These are phyloP conservation scores for Climacium dendroides DNA, from an alignment of 225 moss, liverwort and hornwort species.

Conservation along the genomic window DNA sequence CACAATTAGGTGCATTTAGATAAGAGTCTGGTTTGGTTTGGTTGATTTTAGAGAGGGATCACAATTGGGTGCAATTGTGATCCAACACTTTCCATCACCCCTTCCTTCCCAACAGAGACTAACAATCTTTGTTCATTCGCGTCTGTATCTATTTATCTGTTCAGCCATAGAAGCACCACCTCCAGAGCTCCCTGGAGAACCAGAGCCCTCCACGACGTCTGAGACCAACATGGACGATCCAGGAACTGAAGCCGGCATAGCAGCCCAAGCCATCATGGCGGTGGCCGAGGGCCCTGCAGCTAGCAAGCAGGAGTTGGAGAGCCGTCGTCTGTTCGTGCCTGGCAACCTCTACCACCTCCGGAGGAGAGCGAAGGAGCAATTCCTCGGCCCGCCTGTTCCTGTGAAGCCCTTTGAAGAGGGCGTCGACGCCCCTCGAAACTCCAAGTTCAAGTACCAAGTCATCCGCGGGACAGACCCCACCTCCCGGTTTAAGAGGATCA, in stretches of 20 bases:
- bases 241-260: background rate
- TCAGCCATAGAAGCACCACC: background rate
- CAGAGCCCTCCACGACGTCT: background rate
- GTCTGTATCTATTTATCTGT: background rate
- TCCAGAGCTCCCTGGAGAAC: background rate
- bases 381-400: background rate
- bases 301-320: conserved; percentile 14
- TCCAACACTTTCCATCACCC: background rate
- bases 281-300: conserved; percentile 6
- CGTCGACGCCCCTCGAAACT: conserved; percentile 1
- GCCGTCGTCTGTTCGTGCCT: background rate
- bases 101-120: background rate
- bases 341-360: conserved; percentile 18
- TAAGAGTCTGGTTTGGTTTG: too few relatives aligned
- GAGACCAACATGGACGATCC: background rate
- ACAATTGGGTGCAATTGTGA: background rate
- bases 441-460: conserved; percentile 10
- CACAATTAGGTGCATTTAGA: background rate
- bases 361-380: background rate
- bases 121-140: background rate
- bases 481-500: conserved; percentile 42
- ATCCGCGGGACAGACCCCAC: conserved; percentile 17
- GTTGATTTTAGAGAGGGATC: background rate
- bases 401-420: background rate
- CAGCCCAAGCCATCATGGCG: conserved; percentile 8